Conservation (phyloP, 2,329 filamentous ascomycete species). For the Fusarium falciforme region DNA sequence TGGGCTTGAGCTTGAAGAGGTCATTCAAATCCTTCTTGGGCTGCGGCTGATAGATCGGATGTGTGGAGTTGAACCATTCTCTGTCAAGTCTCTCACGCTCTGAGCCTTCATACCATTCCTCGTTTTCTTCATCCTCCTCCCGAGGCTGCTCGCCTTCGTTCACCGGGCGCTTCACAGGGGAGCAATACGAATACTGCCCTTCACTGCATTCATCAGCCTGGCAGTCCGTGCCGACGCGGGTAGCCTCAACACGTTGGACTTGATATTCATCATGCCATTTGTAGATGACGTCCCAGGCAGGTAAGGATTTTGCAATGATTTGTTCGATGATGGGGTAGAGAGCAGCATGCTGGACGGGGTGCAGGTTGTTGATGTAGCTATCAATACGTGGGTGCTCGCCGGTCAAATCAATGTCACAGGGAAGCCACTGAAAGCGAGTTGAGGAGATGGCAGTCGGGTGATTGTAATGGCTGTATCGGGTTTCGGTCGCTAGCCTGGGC, state of each 20-base stretch:
- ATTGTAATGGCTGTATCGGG: not conserved
- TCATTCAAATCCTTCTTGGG: slow-evolving; percentile 3
- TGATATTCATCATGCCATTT: slow-evolving; percentile 46
- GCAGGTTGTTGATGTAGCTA: slow-evolving; percentile 66
- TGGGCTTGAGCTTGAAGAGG: slow-evolving; percentile 22
- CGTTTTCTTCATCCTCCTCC: slow-evolving; percentile 25
- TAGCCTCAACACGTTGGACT: slow-evolving; percentile 40
- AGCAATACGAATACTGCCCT: not conserved
- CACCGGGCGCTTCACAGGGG: slow-evolving; percentile 1
- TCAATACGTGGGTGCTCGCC: slow-evolving; percentile 53
- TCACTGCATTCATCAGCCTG: slow-evolving; percentile 29
- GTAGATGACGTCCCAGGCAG: slow-evolving; percentile 58
- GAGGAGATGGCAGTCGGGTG: slow-evolving; percentile 7
- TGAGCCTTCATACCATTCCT: slow-evolving; percentile 27
- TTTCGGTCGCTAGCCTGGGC: not conserved
- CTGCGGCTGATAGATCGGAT: slow-evolving; percentile 26
- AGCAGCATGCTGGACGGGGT: slow-evolving; percentile 53
- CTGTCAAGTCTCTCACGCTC: slow-evolving; percentile 40
- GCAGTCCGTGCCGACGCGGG: slow-evolving; percentile 32
- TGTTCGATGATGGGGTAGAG: slow-evolving; percentile 57
- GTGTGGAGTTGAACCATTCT: slow-evolving; percentile 45
- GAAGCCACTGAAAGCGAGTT: slow-evolving; percentile 58
- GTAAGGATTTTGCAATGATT: slow-evolving; percentile 55
- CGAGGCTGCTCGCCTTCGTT: slow-evolving; percentile 40
- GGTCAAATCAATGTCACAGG: slow-evolving; percentile 59